Conservation (phyloP, 139 green algal species). For the Coccomyxa sp. region DNA sequence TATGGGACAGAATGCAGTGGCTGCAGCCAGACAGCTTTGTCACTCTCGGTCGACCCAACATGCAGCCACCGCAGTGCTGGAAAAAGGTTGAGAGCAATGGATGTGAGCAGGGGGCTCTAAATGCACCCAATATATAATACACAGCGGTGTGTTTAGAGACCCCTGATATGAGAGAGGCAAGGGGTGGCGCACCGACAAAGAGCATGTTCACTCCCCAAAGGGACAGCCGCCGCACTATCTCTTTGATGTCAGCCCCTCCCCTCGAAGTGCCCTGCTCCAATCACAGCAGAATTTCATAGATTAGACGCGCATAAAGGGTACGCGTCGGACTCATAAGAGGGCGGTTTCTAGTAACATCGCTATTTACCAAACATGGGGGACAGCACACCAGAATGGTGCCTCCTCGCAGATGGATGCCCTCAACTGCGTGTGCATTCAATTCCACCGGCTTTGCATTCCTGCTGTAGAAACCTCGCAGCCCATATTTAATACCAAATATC, state of each 20-base stretch:
- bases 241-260: conserved; percentile 84
- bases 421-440: conserved; percentile 66
- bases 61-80: too few species aligned
- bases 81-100: too few species aligned
- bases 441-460: conserved; percentile 74
- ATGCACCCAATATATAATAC: too few species aligned
- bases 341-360: background rate
- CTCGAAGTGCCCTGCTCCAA: conserved; percentile 83
- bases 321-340: too few species aligned
- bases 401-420: conserved; percentile 91
- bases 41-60: too few species aligned
- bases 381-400: conserved; percentile 79
- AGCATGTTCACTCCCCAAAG: conserved; percentile 90
- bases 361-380: background rate
- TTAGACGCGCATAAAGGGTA: too few species aligned
- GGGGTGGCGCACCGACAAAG: conserved; percentile 47
- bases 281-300: background rate
- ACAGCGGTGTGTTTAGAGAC: too few species aligned
- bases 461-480: conserved; percentile 90
- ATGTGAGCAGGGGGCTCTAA: too few species aligned
- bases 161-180: too few species aligned
- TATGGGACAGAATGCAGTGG: too few species aligned
- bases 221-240: conserved; percentile 87
- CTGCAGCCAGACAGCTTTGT: too few species aligned
- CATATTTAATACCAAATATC: conserved; percentile 90